Percentiles rank a stretch among this genome's conserved stretches.
Conservation (phyloP, 192 early-diverging fungal species). For the Entomortierella parvispora region DNA sequence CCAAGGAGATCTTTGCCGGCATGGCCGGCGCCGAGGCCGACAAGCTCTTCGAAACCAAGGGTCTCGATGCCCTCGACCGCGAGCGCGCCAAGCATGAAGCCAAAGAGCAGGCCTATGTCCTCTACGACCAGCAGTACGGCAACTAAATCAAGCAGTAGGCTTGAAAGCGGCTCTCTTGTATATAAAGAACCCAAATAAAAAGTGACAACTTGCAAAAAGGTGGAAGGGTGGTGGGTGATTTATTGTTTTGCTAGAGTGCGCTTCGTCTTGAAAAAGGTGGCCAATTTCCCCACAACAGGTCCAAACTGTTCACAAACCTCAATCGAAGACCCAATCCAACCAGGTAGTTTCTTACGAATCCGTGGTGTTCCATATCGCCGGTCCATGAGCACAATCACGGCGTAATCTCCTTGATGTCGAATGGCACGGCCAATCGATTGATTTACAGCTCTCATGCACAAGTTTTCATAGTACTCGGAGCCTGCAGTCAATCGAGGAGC, state of each 20-base stretch:
- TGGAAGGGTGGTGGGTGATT: too few species aligned
- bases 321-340: constrained; percentile 74
- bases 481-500: constrained; percentile 31
- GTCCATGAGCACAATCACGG: constrained; percentile 86
- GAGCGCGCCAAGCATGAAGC: constrained; percentile 51
- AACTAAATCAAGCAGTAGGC: neutral
- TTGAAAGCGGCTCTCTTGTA: too few species aligned
- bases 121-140: constrained; percentile 34
- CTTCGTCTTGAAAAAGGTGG: constrained; percentile 59
- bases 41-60: constrained; percentile 53
- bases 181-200: neutral
- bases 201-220: too few species aligned
- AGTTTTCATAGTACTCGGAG: constrained; percentile 92
- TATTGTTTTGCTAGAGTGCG: neutral
- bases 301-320: constrained; percentile 63
- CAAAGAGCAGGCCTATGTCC: constrained; percentile 28
- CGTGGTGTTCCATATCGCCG: constrained; percentile 62
- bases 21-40: constrained; percentile 53
- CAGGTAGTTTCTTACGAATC: constrained; percentile 75
- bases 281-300: constrained; percentile 44
- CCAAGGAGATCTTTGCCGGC: constrained; percentile 53
- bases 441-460: constrained; percentile 96
- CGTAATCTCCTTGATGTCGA: constrained; percentile 89
- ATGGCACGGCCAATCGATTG: constrained; percentile 88
- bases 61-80: constrained; percentile 53